Conservation (phyloP, 306 rosid species). For the Rosa rugosa region DNA sequence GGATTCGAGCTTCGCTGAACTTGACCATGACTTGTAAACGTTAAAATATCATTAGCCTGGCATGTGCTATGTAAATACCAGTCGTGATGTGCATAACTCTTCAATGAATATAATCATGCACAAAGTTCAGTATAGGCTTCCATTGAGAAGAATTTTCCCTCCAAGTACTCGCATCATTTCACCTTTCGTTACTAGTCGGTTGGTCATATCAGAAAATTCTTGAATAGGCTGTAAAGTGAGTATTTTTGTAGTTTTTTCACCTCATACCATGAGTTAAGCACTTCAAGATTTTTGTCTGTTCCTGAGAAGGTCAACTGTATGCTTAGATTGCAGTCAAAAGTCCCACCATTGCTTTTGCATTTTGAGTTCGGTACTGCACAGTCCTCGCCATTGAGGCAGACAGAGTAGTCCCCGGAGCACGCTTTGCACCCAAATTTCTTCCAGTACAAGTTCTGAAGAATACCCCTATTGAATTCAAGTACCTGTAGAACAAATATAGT, state of each 20-base stretch:
- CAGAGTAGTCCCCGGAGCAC: slow-evolving; percentile 46
- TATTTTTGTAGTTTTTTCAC: slow-evolving; percentile 54
- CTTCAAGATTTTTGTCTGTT: slow-evolving; percentile 73
- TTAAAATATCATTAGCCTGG: not conserved
- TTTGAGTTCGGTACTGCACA: slow-evolving; percentile 66
- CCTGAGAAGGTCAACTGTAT: slow-evolving; percentile 84
- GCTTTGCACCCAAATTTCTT: slow-evolving; percentile 69
- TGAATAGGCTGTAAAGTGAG: slow-evolving; percentile 62
- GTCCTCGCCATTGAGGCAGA: slow-evolving; percentile 62
- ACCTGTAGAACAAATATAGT: slow-evolving; percentile 45
- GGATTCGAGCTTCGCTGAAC: not conserved
- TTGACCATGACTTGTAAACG: not conserved
- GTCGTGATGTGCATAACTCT: not conserved
- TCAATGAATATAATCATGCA: not conserved
- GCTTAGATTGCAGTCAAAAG: slow-evolving; percentile 54
- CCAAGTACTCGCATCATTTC: not conserved
- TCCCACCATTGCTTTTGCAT: slow-evolving; percentile 54
- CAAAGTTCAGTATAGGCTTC: not conserved
- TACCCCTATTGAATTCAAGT: slow-evolving; percentile 72
- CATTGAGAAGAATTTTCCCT: not conserved
- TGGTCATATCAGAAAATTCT: slow-evolving; percentile 32
- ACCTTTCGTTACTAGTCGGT: not conserved
- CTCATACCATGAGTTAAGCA: slow-evolving; percentile 87
- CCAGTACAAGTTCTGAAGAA: slow-evolving; percentile 75
- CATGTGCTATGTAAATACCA: not conserved